Evolutionary conservation across 495 filamentous ascomycete species (phyloP).

Genomic region (Elaphomyces granulatus): DNA sequence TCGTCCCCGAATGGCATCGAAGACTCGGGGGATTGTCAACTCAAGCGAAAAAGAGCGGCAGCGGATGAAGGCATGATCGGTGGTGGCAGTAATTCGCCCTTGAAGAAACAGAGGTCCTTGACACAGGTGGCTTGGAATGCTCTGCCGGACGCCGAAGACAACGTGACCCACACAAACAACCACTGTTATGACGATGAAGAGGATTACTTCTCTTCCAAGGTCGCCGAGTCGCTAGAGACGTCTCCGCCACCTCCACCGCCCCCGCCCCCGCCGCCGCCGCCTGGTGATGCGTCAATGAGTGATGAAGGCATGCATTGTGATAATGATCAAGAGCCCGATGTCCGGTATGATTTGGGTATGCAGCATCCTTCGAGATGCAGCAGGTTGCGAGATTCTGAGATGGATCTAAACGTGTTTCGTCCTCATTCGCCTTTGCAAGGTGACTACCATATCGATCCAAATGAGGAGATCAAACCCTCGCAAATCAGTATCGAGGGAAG

Average conservation of each 20-base stretch:
- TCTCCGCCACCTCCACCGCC: conserved; percentile 7
- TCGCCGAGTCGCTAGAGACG: no score
- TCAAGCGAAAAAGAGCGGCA: conserved; percentile 53
- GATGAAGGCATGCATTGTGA: conserved; percentile 5
- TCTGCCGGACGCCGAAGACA: background rate
- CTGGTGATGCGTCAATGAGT: conserved; percentile 1
- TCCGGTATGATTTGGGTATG: conserved; percentile 1
- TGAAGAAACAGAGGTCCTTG: conserved; percentile 28
- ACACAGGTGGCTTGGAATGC: conserved; percentile 10
- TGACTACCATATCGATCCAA: background rate
- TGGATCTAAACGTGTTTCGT: background rate
- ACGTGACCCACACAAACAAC: background rate
- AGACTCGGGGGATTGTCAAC: conserved; percentile 13
- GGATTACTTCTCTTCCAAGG: conserved; percentile 4
- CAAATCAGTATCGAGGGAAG: conserved; percentile 16
- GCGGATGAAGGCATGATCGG: conserved; percentile 15
- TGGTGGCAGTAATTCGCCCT: conserved; percentile 14
- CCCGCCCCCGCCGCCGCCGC: conserved; percentile 12
- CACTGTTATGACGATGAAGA: conserved; percentile 13
- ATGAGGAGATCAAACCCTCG: conserved; percentile 6
- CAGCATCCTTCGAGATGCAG: background rate
- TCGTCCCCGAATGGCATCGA: conserved; percentile 9
- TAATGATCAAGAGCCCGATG: conserved; percentile 4
- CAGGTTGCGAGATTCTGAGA: background rate
- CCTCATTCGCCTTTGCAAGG: background rate